phyloP scores from a whole-genome alignment of 805 yeast species.

The Zygoascus bituminiphila region DNA sequence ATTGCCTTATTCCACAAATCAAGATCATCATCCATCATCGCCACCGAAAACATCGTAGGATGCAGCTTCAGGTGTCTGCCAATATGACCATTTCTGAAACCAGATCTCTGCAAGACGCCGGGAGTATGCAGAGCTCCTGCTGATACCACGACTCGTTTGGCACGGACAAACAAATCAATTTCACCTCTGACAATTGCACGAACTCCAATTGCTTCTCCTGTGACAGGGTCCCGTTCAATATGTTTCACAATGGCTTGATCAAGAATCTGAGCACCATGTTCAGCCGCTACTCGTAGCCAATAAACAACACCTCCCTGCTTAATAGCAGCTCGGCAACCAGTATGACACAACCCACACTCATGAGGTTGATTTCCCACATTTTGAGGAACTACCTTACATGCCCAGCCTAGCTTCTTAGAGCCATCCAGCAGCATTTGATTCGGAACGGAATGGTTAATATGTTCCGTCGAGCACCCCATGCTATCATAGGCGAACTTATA shows the following conservation, averaged over 20 bases:
- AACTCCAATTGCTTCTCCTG: conserved; percentile 41
- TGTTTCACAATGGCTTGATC: conserved; percentile 36
- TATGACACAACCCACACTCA: conserved; percentile 40
- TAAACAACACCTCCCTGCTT: conserved; percentile 44
- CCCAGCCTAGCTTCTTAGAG: conserved; percentile 38
- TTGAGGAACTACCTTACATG: conserved; percentile 36
- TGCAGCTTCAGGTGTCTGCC: conserved; percentile 46
- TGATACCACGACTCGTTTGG: conserved; percentile 37
- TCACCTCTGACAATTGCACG: conserved; percentile 30
- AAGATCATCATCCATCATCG: conserved; percentile 35
- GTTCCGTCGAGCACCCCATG: conserved; percentile 40
- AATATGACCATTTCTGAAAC: conserved; percentile 42
- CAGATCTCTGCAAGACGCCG: conserved; percentile 37
- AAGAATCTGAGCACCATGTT: conserved; percentile 39
- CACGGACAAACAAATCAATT: conserved; percentile 28
- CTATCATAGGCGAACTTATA: conserved; percentile 38
- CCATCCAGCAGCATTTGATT: conserved; percentile 40
- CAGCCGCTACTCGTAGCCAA: conserved; percentile 44
- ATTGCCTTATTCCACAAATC: conserved; percentile 38
- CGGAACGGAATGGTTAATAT: conserved; percentile 37
- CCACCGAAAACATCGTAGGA: conserved; percentile 37
- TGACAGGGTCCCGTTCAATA: conserved; percentile 31
- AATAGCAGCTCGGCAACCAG: conserved; percentile 44
- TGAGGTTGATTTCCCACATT: conserved; percentile 37
- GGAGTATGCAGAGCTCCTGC: conserved; percentile 48